Conservation (phyloP, 306 rosid species). For the Vigna hirtella region DNA sequence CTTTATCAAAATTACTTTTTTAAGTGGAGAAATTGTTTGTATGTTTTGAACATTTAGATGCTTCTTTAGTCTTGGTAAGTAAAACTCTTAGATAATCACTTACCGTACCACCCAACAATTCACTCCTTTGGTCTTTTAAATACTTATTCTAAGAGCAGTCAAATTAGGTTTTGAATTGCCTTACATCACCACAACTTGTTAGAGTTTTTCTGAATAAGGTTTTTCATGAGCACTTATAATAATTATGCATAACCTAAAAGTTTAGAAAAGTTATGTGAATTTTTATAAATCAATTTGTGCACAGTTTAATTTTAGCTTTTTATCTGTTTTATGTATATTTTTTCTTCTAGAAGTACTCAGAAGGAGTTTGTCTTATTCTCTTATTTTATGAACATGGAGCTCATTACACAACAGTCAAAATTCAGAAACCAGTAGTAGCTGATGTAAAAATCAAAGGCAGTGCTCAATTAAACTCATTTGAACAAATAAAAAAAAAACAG, state of each 20-base stretch:
- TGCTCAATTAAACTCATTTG: neutral
- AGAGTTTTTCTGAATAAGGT: too few relatives aligned
- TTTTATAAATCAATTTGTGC: too few relatives aligned
- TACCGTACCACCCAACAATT: neutral
- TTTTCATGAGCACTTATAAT: too few relatives aligned
- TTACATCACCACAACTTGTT: too few relatives aligned
- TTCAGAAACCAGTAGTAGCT: neutral
- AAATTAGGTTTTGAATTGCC: too few relatives aligned
- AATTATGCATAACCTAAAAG: too few relatives aligned
- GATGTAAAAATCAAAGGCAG: neutral
- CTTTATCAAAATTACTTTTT: conserved; percentile 32
- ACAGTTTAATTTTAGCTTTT: too few relatives aligned
- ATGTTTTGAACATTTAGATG: conserved; percentile 13
- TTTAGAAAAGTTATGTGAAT: too few relatives aligned
- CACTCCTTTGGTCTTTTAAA: neutral
- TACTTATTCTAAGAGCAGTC: too few relatives aligned
- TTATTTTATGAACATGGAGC: neutral
- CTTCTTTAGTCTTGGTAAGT: conserved; percentile 22
- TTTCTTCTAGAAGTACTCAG: too few relatives aligned
- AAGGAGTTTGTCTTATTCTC: conserved; percentile 5
- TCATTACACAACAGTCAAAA: neutral
- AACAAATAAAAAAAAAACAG: too few relatives aligned
- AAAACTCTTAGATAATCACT: neutral
- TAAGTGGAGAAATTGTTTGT: conserved; percentile 33
- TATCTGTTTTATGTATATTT: too few relatives aligned